Evolutionary conservation across 139 green algal genomes (phyloP), one percentile per base, ranked within the genome.

Genomic region (Asterochloris erici): DNA sequence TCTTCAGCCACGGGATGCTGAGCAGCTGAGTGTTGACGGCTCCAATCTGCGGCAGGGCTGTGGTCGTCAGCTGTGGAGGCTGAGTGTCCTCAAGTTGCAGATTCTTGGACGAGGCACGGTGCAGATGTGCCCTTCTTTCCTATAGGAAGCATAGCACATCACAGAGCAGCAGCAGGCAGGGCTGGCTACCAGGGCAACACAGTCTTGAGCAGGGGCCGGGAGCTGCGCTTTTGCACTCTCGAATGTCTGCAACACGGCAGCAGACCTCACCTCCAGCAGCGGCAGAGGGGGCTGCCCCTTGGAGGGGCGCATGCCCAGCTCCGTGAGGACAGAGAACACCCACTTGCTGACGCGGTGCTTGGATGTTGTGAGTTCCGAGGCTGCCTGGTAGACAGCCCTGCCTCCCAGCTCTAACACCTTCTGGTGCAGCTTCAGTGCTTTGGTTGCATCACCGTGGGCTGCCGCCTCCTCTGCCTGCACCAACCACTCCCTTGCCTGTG

Each of bases 331-430:
- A n/a, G 60, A 70, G 19, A 80, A 80, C 17, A 80, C 68, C 76
- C 76, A 80, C 26, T 70, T 80, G 76, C 76, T 70, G 54, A 62
- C 68, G 60, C 76, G 76, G 24, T 80, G 76, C 60, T 27, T n/a
- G 9, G 76, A 69, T n/a, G 76, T 80, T 26, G 76, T 80, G 60
- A 80, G 24, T 54, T 80, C 76, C 19, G 76, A 80, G 13, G 76
- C 76, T 26, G 76, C 76, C 60, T 80, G 76, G 24, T 80, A 80
- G 12, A 54, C 68, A 17, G 76, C 76, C 68, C 76, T 80, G 24
- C 76, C 76, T 16, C 75, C 76, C 21, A 80, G 61, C 11, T 24
- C 76, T 29, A 54, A 80, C 23, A 80, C 60, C 76, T 80, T 2
- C 38, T 54, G 38, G 38, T 54, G 4, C 38, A 54, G 38, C 38